Base-by-base conservation (phyloP, 1,284 basidiomycete species). In the Malassezia yamatoensis region DNA sequence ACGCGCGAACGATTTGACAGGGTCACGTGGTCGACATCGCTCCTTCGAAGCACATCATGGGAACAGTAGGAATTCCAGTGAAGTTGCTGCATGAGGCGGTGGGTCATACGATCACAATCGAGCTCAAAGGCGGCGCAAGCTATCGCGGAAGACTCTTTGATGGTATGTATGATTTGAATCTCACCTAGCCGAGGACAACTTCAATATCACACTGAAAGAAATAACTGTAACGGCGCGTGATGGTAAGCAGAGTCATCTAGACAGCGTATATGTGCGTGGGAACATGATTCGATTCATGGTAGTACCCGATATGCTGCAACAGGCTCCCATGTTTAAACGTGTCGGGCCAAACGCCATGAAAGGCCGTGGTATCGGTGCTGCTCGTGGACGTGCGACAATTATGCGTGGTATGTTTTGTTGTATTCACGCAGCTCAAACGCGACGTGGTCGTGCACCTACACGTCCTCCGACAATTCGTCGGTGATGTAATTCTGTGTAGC, bases 291-390 rank as follows among this genome's bases (percentile, higher is more conserved):
- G 71, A 16, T 96, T 96, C 81, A 93, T 96, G 80, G 96, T 98
- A 75, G 94, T 99, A 24, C 94, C 94, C 47, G 94, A 98, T 77
- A 96, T 99, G 86, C 81, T 99, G 65, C 88, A 96, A 74, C 96
- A 98, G 76, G 94, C 94, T 24, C 94, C 94, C 18, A 99, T 99
- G 94, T 93, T 98, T 80, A 98, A 98, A 79, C 86, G 93, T 64
- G 88, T 96, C 49, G 91, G 93, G 45, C 90, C 91, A 15, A 96
- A 96, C 75, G 91, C 90, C 38, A 96, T 98, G 90, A 87, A 88
- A 70, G 94, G 94, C 70, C 82, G 93, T 65, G 94, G 94, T 84
- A 98, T 99, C 74, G 94, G 94, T 74, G 94, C 90, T 69, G 90
- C 90, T 54, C 86, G 89, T 82, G 89, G 89, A 76, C 84, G 90